Percentiles rank a stretch among this genome's conserved stretches.
Conservation (phyloP, 495 filamentous ascomycete species). For the Annulohypoxylon stygium region DNA sequence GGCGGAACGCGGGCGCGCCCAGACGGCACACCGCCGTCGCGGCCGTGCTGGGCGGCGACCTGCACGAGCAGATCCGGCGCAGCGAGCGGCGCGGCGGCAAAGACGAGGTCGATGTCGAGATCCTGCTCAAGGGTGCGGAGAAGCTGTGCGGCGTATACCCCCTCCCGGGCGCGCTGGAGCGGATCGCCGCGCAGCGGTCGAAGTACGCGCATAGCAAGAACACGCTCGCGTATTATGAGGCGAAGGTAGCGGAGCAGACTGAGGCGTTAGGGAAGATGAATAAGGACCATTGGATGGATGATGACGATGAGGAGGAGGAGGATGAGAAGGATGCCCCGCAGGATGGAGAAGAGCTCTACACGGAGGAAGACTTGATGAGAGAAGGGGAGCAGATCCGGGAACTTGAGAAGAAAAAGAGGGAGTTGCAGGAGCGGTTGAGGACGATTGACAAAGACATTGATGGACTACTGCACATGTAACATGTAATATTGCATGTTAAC, state of each 20-base stretch:
- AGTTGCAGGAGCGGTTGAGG: slow-evolving; percentile 80
- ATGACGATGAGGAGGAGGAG: slow-evolving; percentile 61
- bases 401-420: slow-evolving; percentile 80
- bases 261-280: slow-evolving; percentile 82
- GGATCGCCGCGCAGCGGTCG: slow-evolving; percentile 77
- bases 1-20: slow-evolving; percentile 63
- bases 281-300: slow-evolving; percentile 62
- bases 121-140: slow-evolving; percentile 88
- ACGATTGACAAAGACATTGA: slow-evolving; percentile 86
- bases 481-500: slow-evolving; percentile 43
- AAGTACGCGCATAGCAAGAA: slow-evolving; percentile 78
- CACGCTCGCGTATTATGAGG: slow-evolving; percentile 83
- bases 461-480: slow-evolving; percentile 66
- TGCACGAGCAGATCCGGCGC: slow-evolving; percentile 83
- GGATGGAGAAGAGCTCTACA: slow-evolving; percentile 65
- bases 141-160: slow-evolving; percentile 91
- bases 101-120: slow-evolving; percentile 86
- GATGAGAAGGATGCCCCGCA: slow-evolving; percentile 55
- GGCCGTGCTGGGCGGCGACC: slow-evolving; percentile 85
- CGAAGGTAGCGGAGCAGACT: slow-evolving; percentile 80
- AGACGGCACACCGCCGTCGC: slow-evolving; percentile 87
- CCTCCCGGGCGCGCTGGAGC: slow-evolving; percentile 83
- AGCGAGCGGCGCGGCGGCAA: slow-evolving; percentile 62
- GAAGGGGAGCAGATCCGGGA: slow-evolving; percentile 85
- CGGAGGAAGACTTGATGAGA: slow-evolving; percentile 78